Conservation (phyloP, 2,329 filamentous ascomycete genomes). For the Colletotrichum incanum region DNA sequence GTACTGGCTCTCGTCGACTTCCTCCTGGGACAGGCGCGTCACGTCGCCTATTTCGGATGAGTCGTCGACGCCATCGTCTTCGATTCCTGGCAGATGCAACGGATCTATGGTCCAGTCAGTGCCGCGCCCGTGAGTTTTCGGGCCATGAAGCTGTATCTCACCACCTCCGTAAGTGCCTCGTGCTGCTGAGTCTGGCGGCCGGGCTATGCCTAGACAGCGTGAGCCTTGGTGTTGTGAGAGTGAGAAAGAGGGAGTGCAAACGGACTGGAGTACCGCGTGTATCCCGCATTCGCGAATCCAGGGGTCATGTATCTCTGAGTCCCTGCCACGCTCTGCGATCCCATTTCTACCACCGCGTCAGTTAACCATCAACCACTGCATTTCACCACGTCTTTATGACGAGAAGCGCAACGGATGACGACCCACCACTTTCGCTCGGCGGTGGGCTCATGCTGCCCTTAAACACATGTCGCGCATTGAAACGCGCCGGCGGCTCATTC, state of each 20-base stretch:
- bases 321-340: constrained; percentile 20
- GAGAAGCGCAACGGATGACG: neutral
- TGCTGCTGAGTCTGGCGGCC: constrained; percentile 1
- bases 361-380: neutral
- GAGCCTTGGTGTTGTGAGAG: neutral
- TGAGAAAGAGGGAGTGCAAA: neutral
- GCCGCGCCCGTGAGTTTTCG: neutral
- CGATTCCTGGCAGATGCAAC: neutral
- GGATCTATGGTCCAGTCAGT: neutral
- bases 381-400: neutral
- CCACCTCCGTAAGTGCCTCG: neutral
- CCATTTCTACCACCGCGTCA: constrained; percentile 26
- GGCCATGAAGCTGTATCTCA: neutral
- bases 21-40: constrained; percentile 7
- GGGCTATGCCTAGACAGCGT: constrained; percentile 14
- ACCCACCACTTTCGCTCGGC: constrained; percentile 38
- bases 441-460: constrained; percentile 33
- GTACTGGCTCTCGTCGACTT: constrained; percentile 22
- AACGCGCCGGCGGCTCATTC: constrained; percentile 13
- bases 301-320: constrained; percentile 4
- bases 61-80: constrained; percentile 19
- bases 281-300: constrained; percentile 6
- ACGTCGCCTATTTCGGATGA: constrained; percentile 10
- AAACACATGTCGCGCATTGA: constrained; percentile 22
- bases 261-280: constrained; percentile 32